These are phyloP conservation scores for Microthyrium microscopicum DNA, from an alignment of 2,329 filamentous ascomycete species.

Conservation along the genomic window DNA sequence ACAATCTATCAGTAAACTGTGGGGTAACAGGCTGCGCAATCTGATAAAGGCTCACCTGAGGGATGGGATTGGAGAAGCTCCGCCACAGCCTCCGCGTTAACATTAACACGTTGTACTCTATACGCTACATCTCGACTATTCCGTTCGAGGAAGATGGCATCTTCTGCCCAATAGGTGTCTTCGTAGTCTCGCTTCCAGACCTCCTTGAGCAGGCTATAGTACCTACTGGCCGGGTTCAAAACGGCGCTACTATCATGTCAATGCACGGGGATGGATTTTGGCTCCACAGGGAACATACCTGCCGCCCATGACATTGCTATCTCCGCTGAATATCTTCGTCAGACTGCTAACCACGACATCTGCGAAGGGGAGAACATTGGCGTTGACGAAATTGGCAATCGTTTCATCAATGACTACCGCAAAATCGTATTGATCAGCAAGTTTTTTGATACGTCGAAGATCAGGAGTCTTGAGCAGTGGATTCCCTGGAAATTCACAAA, in stretches of 20 bases:
- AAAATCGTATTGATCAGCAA: conserved; percentile 77
- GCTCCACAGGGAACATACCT: conserved; percentile 25
- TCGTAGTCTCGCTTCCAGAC: conserved; percentile 54
- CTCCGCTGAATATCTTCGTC: conserved; percentile 93
- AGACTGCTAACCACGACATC: conserved; percentile 89
- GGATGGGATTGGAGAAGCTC: conserved; percentile 46
- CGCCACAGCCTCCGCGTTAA: conserved; percentile 70
- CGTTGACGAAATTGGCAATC: conserved; percentile 89
- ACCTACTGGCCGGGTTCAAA: conserved; percentile 48
- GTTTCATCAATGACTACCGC: conserved; percentile 89
- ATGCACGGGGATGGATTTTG: conserved; percentile 2
- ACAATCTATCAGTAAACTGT: background rate
- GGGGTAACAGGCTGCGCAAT: background rate
- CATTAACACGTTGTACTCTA: conserved; percentile 70
- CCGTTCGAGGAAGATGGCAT: conserved; percentile 84
- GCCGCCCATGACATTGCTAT: conserved; percentile 97
- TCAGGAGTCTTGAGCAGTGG: conserved; percentile 76
- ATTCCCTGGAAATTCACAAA: conserved; percentile 92
- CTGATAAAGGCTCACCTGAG: conserved; percentile 22
- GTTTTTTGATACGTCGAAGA: conserved; percentile 56
- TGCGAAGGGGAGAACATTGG: conserved; percentile 76
- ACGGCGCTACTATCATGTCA: conserved; percentile 27
- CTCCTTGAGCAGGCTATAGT: conserved; percentile 53
- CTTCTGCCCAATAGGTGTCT: conserved; percentile 88
- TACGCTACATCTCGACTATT: conserved; percentile 85